Conservation (phyloP, 2,329 filamentous ascomycete genomes). For the Aureobasidium zeae region DNA sequence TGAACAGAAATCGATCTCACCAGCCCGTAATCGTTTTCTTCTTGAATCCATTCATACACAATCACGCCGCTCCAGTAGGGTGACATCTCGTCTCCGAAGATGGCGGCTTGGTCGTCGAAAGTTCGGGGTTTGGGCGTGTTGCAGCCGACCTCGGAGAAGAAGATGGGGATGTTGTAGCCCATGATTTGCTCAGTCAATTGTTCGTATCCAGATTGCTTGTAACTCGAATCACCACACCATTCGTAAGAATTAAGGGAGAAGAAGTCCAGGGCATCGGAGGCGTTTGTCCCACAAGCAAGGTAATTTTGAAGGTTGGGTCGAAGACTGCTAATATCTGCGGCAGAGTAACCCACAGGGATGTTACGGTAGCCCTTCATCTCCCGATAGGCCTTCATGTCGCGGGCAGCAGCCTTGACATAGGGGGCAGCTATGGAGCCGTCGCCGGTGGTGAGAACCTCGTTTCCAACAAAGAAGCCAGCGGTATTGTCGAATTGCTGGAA, state of each 20-base stretch:
- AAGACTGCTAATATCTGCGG: conserved; percentile 70
- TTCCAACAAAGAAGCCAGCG: conserved; percentile 78
- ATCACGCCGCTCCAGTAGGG: conserved; percentile 67
- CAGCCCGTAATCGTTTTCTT: conserved; percentile 73
- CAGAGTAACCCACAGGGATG: conserved; percentile 80
- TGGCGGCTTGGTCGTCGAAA: conserved; percentile 65
- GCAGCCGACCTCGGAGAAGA: conserved; percentile 85
- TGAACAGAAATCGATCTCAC: no score
- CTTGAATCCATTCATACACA: conserved; percentile 84
- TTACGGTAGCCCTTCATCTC: conserved; percentile 65
- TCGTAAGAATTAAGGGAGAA: conserved; percentile 80
- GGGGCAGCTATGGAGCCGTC: conserved; percentile 58
- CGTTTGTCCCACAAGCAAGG: conserved; percentile 65
- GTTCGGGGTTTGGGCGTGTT: conserved; percentile 53
- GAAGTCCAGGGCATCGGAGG: conserved; percentile 66
- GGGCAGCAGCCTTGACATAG: conserved; percentile 71
- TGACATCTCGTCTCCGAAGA: conserved; percentile 66
- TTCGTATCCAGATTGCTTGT: conserved; percentile 58
- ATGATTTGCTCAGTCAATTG: conserved; percentile 57
- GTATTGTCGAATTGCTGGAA: conserved; percentile 72
- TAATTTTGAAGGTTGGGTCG: conserved; percentile 62
- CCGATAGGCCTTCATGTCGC: conserved; percentile 76
- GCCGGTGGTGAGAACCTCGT: conserved; percentile 63
- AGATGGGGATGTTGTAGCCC: conserved; percentile 72
- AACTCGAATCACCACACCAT: conserved; percentile 42